A percentile compares a stretch with the other conserved stretches of the same genome.
Conservation (phyloP, 805 yeast genomes). For the Pichia membranifaciens region DNA sequence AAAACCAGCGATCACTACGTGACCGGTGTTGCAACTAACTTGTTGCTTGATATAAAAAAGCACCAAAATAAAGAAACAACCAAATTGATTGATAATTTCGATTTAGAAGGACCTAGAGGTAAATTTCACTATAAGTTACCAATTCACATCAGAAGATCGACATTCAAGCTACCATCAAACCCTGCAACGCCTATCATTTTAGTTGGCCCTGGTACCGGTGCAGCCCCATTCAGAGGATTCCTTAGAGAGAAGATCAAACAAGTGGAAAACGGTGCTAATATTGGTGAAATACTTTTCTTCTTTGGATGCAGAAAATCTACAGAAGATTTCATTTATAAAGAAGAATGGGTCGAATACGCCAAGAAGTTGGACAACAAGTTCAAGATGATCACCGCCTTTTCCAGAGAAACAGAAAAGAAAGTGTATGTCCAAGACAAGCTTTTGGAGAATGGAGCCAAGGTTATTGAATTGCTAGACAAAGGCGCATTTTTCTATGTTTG, state of each 20-base stretch:
- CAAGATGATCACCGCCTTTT: slow-evolving; percentile 77
- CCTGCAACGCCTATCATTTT: slow-evolving; percentile 78
- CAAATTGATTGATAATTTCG: slow-evolving; percentile 51
- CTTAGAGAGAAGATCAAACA: slow-evolving; percentile 75
- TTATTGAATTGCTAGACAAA: slow-evolving; percentile 47
- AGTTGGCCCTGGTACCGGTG: slow-evolving; percentile 98
- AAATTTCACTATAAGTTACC: slow-evolving; percentile 58
- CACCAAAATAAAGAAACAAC: slow-evolving; percentile 44
- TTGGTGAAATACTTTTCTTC: slow-evolving; percentile 74
- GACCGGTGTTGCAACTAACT: slow-evolving; percentile 87
- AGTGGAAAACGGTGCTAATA: slow-evolving; percentile 40
- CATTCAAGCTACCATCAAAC: slow-evolving; percentile 87
- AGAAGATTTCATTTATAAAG: slow-evolving; percentile 79
- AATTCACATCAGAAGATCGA: slow-evolving; percentile 89
- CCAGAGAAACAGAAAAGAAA: slow-evolving; percentile 62
- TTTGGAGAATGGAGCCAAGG: slow-evolving; percentile 43
- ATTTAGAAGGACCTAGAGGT: slow-evolving; percentile 79
- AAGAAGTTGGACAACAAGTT: slow-evolving; percentile 55
- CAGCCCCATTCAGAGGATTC: slow-evolving; percentile 96
- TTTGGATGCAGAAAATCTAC: slow-evolving; percentile 79
- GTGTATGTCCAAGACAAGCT: slow-evolving; percentile 85
- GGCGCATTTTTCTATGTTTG: slow-evolving; percentile 94
- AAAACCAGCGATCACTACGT: slow-evolving; percentile 34
- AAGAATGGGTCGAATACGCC: slow-evolving; percentile 82
- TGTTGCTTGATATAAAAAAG: slow-evolving; percentile 65